These are phyloP conservation scores for Boletus reticuloceps DNA, from an alignment of 768 basidiomycete genomes.

Conservation along the genomic window DNA sequence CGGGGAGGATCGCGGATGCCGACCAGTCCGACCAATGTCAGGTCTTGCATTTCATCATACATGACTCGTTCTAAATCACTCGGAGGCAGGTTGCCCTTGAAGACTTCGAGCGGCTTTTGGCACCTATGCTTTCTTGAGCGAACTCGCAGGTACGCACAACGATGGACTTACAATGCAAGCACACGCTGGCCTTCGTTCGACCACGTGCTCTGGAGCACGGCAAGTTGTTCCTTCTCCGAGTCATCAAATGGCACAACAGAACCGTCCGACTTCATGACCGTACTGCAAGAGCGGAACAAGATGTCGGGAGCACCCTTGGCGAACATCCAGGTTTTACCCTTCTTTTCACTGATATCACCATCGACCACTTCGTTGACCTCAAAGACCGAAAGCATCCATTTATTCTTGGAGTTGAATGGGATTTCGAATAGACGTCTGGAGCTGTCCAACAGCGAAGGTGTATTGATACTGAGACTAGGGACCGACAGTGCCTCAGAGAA, in stretches of 20 bases:
- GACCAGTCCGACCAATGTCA: slow-evolving; percentile 50
- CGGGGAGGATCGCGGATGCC: slow-evolving; percentile 59
- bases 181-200: slow-evolving; percentile 53
- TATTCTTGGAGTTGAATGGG: slow-evolving; percentile 51
- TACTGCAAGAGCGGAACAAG: slow-evolving; percentile 40
- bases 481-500: slow-evolving; percentile 38
- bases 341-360: slow-evolving; percentile 7
- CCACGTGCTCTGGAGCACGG: slow-evolving; percentile 38
- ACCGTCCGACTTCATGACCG: slow-evolving; percentile 33
- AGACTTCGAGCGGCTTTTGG: slow-evolving; percentile 28
- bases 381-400: slow-evolving; percentile 54
- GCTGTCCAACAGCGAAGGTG: slow-evolving; percentile 17
- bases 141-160: neutral
- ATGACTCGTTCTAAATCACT: slow-evolving; percentile 39
- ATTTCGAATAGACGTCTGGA: slow-evolving; percentile 35
- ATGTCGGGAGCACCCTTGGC: slow-evolving; percentile 64
- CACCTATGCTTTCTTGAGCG: slow-evolving; percentile 20
- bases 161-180: slow-evolving; percentile 37
- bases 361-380: slow-evolving; percentile 18
- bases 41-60: slow-evolving; percentile 34
- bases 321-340: slow-evolving; percentile 33
- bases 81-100: slow-evolving; percentile 26
- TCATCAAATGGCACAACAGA: slow-evolving; percentile 32
- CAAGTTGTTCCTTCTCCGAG: slow-evolving; percentile 17
- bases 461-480: slow-evolving; percentile 21